Evolutionary conservation across 768 basidiomycete genomes (phyloP).

Genomic region (Tylopilus felleus): DNA sequence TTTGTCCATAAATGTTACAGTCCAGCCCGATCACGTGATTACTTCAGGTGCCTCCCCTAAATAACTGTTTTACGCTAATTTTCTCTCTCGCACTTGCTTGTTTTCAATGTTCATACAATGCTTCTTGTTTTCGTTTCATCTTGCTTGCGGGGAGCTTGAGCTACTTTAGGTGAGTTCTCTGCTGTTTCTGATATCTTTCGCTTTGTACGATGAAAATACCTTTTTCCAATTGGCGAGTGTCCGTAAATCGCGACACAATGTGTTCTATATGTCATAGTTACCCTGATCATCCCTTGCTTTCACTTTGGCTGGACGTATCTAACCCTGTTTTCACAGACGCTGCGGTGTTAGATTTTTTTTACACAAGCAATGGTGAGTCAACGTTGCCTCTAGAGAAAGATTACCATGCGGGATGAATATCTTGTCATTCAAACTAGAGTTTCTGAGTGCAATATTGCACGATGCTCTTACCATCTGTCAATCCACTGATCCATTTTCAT

Average conservation of each 20-base stretch:
- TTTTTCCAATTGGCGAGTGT: constrained; percentile 45
- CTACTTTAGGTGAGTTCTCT: constrained; percentile 6
- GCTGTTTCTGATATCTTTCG: background rate
- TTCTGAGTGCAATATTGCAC: constrained; percentile 69
- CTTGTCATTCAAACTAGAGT: constrained; percentile 86
- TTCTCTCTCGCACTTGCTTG: no score
- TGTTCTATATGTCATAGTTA: constrained; percentile 83
- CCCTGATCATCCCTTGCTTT: constrained; percentile 61
- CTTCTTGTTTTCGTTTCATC: background rate
- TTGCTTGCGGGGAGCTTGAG: background rate
- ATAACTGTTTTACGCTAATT: no score
- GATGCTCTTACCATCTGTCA: constrained; percentile 68
- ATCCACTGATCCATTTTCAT: constrained; percentile 52
- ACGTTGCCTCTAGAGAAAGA: constrained; percentile 2
- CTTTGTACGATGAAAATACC: constrained; percentile 51
- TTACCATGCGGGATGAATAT: constrained; percentile 47
- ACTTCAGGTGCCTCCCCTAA: no score
- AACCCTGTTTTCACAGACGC: constrained; percentile 6
- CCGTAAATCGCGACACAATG: constrained; percentile 48
- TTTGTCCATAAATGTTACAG: no score
- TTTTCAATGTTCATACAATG: background rate
- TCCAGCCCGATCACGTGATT: no score
- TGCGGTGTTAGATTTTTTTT: background rate
- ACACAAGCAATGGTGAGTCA: constrained; percentile 5
- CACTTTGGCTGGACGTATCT: constrained; percentile 1